phyloP scores from a whole-genome alignment of 2,329 filamentous ascomycete genomes.

The Alternaria ethzedia region DNA sequence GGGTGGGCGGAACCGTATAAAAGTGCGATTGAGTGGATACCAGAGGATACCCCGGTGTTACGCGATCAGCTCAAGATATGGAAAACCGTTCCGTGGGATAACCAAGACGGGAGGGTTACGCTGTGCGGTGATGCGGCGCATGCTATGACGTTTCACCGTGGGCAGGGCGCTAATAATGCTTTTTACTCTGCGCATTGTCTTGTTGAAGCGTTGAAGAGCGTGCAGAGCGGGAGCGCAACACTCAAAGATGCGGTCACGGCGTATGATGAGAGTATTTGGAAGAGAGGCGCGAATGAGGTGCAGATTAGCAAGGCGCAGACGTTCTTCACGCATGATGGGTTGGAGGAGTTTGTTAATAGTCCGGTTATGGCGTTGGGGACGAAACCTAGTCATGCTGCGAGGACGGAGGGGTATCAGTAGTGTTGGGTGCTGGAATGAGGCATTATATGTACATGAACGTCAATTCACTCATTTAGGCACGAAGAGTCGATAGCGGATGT shows the following conservation, averaged over 20 bases:
- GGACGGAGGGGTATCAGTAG: slow-evolving; percentile 35
- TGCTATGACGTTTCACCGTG: slow-evolving; percentile 51
- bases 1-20: slow-evolving; percentile 45
- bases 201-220: slow-evolving; percentile 30
- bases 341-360: slow-evolving; percentile 38
- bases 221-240: slow-evolving; percentile 6
- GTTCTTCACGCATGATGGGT: slow-evolving; percentile 41
- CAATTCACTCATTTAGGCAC: too few relatives aligned
- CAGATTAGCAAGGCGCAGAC: slow-evolving; percentile 42
- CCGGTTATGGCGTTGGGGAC: slow-evolving; percentile 41
- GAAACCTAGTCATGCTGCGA: slow-evolving; percentile 37
- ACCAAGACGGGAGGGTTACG: slow-evolving; percentile 39
- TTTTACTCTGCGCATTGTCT: slow-evolving; percentile 43
- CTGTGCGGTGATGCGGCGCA: slow-evolving; percentile 50
- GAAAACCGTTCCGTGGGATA: slow-evolving; percentile 46
- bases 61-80: slow-evolving; percentile 45
- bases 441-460: too few relatives aligned
- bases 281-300: slow-evolving; percentile 38
- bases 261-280: slow-evolving; percentile 38
- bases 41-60: slow-evolving; percentile 35
- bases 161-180: slow-evolving; percentile 48
- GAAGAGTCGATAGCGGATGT: too few relatives aligned
- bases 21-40: slow-evolving; percentile 43
- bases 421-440: too few relatives aligned
- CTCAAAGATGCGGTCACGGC: slow-evolving; percentile 26